Conservation (phyloP, 345 rosid genomes). For the Kandelia obovata region DNA sequence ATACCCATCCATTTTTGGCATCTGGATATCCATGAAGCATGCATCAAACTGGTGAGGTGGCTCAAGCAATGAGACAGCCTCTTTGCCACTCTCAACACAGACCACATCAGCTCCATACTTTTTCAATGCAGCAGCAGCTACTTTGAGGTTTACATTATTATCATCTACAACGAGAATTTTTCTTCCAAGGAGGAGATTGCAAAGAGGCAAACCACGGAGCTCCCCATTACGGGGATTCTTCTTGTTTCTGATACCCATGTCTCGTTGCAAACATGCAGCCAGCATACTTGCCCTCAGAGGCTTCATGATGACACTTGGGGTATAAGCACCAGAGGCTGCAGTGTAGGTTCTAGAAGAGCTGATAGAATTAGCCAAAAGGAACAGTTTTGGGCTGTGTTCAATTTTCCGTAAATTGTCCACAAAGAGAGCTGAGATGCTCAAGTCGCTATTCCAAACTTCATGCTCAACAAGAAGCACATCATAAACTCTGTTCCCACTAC, state of each 20-base stretch:
- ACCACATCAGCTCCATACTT: conserved; percentile 94
- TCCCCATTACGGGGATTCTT: conserved; percentile 57
- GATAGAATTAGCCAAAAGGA: conserved; percentile 57
- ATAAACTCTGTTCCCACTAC: conserved; percentile 27
- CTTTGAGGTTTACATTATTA: conserved; percentile 78
- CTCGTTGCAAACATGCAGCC: conserved; percentile 73
- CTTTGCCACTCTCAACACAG: conserved; percentile 57
- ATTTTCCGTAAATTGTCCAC: conserved; percentile 33
- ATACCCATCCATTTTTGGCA: conserved; percentile 99
- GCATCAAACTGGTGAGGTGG: conserved; percentile 89
- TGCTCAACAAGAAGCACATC: conserved; percentile 72
- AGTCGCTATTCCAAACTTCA: conserved; percentile 77
- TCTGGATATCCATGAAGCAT: conserved; percentile 98
- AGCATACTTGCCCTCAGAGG: conserved; percentile 85
- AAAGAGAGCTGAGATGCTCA: conserved; percentile 38
- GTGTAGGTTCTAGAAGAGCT: conserved; percentile 30
- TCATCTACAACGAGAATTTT: conserved; percentile 85
- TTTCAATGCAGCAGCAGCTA: conserved; percentile 87
- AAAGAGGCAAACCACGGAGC: conserved; percentile 47
- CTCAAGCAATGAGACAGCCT: conserved; percentile 55
- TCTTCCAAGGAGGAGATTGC: conserved; percentile 67
- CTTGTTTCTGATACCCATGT: conserved; percentile 61
- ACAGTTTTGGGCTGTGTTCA: conserved; percentile 42
- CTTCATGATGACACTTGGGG: conserved; percentile 59
- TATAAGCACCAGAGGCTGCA: conserved; percentile 25